Percentiles rank a stretch among this genome's conserved stretches.
Evolutionary conservation across 228 moss, liverwort and hornwort species (phyloP).

Genomic region (Sphagnum magellanicum): DNA sequence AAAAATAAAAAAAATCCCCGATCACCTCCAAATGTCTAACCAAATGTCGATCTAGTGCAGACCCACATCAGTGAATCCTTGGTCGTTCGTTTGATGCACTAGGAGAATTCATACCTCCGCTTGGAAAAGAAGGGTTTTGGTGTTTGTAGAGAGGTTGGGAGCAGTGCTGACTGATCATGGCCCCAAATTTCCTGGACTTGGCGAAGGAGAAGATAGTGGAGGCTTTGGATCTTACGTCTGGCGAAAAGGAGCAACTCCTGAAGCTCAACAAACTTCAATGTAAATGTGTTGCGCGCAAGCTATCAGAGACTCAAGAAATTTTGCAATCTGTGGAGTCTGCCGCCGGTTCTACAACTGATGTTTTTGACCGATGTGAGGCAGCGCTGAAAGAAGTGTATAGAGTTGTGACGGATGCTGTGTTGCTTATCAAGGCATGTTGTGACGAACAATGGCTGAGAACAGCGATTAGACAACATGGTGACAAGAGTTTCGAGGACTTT

Average conservation of each 20-base stretch:
- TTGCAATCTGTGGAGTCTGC: neutral
- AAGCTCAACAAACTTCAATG: conserved; percentile 10
- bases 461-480: conserved; percentile 9
- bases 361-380: neutral
- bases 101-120: no score
- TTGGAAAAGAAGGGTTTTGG: no score
- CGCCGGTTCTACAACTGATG: neutral
- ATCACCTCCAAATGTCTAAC: no score
- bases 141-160: no score
- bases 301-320: neutral
- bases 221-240: neutral
- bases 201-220: neutral
- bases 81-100: no score
- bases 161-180: neutral
- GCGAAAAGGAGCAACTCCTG: neutral
- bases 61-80: no score
- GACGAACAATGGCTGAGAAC: conserved; percentile 6
- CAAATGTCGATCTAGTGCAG: no score
- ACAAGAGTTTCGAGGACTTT: conserved; percentile 11
- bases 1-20: no score
- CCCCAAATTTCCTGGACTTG: neutral
- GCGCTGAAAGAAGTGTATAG: conserved; percentile 6
- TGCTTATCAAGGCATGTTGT: conserved; percentile 15
- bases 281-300: conserved; percentile 13
- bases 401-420: conserved; percentile 5